phyloP scores from a whole-genome alignment of 2,329 filamentous ascomycete genomes.

The Fusarium neocosmosporiellum region DNA sequence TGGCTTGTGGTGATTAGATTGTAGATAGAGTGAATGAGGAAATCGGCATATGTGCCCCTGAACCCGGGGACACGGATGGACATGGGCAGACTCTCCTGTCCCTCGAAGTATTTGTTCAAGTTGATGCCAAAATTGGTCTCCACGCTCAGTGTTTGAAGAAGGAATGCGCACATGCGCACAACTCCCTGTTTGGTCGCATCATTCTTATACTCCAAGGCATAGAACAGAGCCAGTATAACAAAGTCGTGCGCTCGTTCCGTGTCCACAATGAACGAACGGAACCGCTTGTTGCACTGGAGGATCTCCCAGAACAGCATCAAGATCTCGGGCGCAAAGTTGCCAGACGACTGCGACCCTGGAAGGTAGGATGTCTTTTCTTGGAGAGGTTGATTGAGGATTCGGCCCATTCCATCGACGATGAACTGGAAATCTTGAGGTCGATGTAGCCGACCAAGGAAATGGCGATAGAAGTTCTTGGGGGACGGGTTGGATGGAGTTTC shows the following conservation, averaged over 20 bases:
- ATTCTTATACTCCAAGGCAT: slow-evolving; percentile 88
- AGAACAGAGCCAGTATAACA: slow-evolving; percentile 88
- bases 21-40: slow-evolving; percentile 94
- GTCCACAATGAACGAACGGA: slow-evolving; percentile 96
- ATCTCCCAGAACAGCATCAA: slow-evolving; percentile 98
- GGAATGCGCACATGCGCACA: slow-evolving; percentile 96
- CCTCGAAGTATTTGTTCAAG: slow-evolving; percentile 88
- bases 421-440: slow-evolving; percentile 98
- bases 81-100: slow-evolving; percentile 85
- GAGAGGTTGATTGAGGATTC: slow-evolving; percentile 91
- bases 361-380: slow-evolving; percentile 90
- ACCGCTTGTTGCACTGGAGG: slow-evolving; percentile 96
- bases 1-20: slow-evolving; percentile 91
- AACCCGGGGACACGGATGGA: slow-evolving; percentile 87
- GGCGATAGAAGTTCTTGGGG: slow-evolving; percentile 91
- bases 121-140: slow-evolving; percentile 91
- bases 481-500: slow-evolving; percentile 73
- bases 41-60: slow-evolving; percentile 91
- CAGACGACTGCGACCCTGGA: slow-evolving; percentile 81
- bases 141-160: slow-evolving; percentile 93
- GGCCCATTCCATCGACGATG: slow-evolving; percentile 91
- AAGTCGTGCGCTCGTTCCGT: slow-evolving; percentile 95
- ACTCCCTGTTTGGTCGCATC: slow-evolving; percentile 91
- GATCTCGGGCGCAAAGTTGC: slow-evolving; percentile 93
- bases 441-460: slow-evolving; percentile 90